Base-by-base conservation (phyloP, 139 green algal species). In the Edaphochlamys debaryana region DNA sequence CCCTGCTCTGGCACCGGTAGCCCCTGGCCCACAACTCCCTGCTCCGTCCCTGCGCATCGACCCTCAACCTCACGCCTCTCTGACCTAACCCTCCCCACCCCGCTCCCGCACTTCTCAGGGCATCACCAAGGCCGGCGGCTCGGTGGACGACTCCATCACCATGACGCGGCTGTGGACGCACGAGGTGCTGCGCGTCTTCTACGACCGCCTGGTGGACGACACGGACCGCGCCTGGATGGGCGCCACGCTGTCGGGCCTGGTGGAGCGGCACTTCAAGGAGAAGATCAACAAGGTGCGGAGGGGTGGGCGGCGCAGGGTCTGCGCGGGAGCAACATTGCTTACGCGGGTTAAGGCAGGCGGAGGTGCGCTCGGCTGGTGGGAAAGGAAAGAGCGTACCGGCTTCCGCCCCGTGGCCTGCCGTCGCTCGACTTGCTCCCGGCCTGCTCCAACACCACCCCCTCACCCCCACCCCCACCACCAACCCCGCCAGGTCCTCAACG, bases 221-320 rank as follows among this genome's bases (percentile, higher is more conserved):
- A 63, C 69, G 78, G 86, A 90, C 80, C 77, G 90, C 20, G 64
- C 94, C 70, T 93, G 92, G 88, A 79, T 90, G 34, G 89, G 93
- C 58, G 79, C 63, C 15, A 66, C 85, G 60, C 67, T 93, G 40
- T 30, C 50, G 29, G 86, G 91, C 9, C 85, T 92, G 32, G 85
- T 78, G 8, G 93, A 97, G 76, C 80, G 82, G 34, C 91, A 94
- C 86, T 96, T 95, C 87, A 93, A 93, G 86, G 91, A 96, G 88
- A 92, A 92, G 78, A 86, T 95, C 45, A 36, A 40, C 29, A 85
- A 86, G 34, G 66, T 96, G 66, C n/a, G n/a, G n/a, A n/a, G n/a
- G n/a, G n/a, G n/a, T n/a, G n/a, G n/a, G n/a, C n/a, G n/a, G n/a
- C n/a, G n/a, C n/a, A n/a, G n/a, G n/a, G n/a, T n/a, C n/a, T n/a